Evolutionary conservation across 768 basidiomycete species (phyloP).

Genomic region (Psilocybe sp.): DNA sequence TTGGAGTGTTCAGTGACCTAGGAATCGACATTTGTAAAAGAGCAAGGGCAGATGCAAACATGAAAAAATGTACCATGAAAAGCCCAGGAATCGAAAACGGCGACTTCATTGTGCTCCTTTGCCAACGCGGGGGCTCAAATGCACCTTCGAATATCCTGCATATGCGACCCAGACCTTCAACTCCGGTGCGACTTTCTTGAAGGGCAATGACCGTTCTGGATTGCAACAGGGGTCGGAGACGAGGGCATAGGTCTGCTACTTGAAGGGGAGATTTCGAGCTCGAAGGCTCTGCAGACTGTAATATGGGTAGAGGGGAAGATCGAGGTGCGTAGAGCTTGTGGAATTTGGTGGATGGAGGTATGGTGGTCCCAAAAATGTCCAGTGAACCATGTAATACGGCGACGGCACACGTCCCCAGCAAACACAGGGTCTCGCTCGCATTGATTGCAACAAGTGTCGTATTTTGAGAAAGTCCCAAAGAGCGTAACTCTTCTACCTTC

Average conservation of each 20-base stretch:
- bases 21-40: neutral
- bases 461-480: conserved; percentile 24
- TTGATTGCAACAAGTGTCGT: conserved; percentile 43
- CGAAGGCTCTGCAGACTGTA: conserved; percentile 15
- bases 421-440: conserved; percentile 50
- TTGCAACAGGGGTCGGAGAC: conserved; percentile 9
- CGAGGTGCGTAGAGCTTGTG: conserved; percentile 73
- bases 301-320: conserved; percentile 71
- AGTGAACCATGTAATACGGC: conserved; percentile 63
- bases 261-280: conserved; percentile 2
- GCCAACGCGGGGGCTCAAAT: conserved; percentile 53
- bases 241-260: conserved; percentile 4
- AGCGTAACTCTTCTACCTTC: conserved; percentile 31
- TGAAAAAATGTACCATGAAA: conserved; percentile 39
- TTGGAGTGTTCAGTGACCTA: conserved; percentile 35
- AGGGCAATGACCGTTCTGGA: conserved; percentile 46
- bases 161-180: conserved; percentile 65
- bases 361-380: conserved; percentile 50
- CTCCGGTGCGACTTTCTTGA: conserved; percentile 53
- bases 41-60: neutral
- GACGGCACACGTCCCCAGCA: conserved; percentile 68
- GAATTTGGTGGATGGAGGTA: conserved; percentile 34
- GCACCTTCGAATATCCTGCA: conserved; percentile 60
- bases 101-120: conserved; percentile 27
- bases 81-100: conserved; percentile 47